Percentiles rank a stretch among this genome's conserved stretches.
phyloP scores from a whole-genome alignment of 1,139 yeast species.

The Candida dubliniensis region DNA sequence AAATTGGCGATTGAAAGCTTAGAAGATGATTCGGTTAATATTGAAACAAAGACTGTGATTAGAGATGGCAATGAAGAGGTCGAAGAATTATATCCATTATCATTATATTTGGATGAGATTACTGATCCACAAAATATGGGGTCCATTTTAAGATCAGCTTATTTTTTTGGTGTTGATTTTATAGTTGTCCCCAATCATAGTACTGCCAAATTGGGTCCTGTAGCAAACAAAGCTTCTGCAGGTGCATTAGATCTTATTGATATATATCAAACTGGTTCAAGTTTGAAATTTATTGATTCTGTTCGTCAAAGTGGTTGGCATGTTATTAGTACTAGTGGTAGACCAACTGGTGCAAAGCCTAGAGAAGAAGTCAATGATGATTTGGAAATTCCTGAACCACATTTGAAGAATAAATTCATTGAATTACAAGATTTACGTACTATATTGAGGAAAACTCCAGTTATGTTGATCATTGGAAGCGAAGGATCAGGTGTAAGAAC shows the following conservation, averaged over 20 bases:
- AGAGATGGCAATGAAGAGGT: slow-evolving; percentile 19
- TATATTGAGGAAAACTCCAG: slow-evolving; percentile 52
- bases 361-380: slow-evolving; percentile 20
- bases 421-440: slow-evolving; percentile 43
- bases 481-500: slow-evolving; percentile 84
- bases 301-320: slow-evolving; percentile 67
- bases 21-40: slow-evolving; percentile 15
- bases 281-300: slow-evolving; percentile 61
- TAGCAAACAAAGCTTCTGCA: slow-evolving; percentile 76
- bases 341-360: slow-evolving; percentile 23
- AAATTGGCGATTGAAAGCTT: slow-evolving; percentile 15
- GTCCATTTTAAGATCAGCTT: slow-evolving; percentile 79
- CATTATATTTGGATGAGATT: slow-evolving; percentile 75
- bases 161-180: slow-evolving; percentile 82
- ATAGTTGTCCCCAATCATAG: slow-evolving; percentile 68
- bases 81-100: slow-evolving; percentile 56
- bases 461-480: slow-evolving; percentile 74
- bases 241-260: slow-evolving; percentile 84
- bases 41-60: slow-evolving; percentile 17
- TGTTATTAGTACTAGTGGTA: slow-evolving; percentile 62
- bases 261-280: slow-evolving; percentile 56
- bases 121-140: slow-evolving; percentile 93
- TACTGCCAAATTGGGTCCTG: slow-evolving; percentile 74
- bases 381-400: slow-evolving; percentile 20
- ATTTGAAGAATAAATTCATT: slow-evolving; percentile 33